Conservation (phyloP, 495 filamentous ascomycete genomes). For the Penicillium angulare region DNA sequence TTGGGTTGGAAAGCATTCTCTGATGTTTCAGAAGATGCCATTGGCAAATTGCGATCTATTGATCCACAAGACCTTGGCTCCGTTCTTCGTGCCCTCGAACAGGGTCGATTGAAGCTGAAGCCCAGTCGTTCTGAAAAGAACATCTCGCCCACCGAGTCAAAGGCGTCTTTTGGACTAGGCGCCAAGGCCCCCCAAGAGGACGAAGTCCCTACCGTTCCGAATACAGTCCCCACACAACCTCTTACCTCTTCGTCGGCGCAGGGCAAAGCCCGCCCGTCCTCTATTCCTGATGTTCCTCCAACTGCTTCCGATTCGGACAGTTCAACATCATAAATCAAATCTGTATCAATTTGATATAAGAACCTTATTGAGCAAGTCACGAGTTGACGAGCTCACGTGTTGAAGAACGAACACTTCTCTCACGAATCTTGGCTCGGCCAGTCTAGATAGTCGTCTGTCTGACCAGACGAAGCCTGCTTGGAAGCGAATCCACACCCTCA, state of each 20-base stretch:
- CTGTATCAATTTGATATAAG: no score
- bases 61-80: slow-evolving; percentile 37
- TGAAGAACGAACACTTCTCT: no score
- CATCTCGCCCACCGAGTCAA: slow-evolving; percentile 33
- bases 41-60: slow-evolving; percentile 39
- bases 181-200: slow-evolving; percentile 21
- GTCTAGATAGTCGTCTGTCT: no score
- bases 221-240: slow-evolving; percentile 36
- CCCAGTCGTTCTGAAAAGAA: slow-evolving; percentile 35
- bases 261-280: slow-evolving; percentile 5
- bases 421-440: no score
- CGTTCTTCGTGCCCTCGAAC: slow-evolving; percentile 37
- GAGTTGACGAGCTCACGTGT: no score
- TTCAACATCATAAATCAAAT: no score
- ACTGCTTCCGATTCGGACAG: slow-evolving; percentile 30
- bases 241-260: slow-evolving; percentile 19
- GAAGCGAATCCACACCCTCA: no score
- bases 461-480: no score
- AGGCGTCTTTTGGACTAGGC: slow-evolving; percentile 17
- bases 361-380: no score
- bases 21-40: slow-evolving; percentile 39
- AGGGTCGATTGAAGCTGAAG: slow-evolving; percentile 34
- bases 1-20: slow-evolving; percentile 41
- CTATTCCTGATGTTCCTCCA: slow-evolving; percentile 22
- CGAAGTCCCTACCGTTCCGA: slow-evolving; percentile 21